Evolutionary conservation across 73 alveolate genomes (phyloP).

Genomic region (Stentor roeselii): DNA sequence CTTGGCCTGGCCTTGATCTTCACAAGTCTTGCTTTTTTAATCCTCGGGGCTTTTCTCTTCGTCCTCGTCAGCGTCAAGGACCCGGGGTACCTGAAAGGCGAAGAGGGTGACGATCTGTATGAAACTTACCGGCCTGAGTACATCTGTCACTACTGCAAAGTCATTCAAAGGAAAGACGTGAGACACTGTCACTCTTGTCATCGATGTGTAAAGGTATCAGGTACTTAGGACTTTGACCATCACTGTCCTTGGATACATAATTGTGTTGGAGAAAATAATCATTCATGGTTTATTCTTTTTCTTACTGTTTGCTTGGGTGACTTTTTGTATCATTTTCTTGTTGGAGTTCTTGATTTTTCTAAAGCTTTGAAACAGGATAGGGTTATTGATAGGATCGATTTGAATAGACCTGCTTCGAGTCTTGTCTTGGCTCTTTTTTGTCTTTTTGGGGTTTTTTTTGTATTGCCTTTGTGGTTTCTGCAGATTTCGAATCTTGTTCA

Average conservation of each 20-base stretch:
- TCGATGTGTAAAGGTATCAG: constrained; percentile 21
- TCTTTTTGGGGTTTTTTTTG: neutral
- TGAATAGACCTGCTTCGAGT: no score
- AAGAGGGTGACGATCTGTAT: no score
- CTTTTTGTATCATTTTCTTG: neutral
- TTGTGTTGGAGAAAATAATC: constrained; percentile 72
- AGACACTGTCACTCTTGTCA: neutral
- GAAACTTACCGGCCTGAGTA: neutral
- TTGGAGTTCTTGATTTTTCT: neutral
- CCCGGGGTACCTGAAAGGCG: neutral
- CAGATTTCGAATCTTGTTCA: neutral
- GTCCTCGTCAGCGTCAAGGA: neutral
- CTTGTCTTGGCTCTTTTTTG: neutral
- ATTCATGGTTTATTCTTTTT: constrained; percentile 40
- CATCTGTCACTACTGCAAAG: neutral
- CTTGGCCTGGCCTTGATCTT: neutral
- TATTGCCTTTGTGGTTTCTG: neutral
- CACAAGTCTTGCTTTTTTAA: neutral
- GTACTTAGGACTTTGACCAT: constrained; percentile 63
- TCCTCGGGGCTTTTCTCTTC: neutral
- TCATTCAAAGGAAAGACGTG: no score
- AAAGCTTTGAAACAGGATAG: neutral
- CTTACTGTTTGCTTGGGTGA: neutral
- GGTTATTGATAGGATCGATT: no score
- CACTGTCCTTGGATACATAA: constrained; percentile 80